Evolutionary conservation across 176 grass and related monocot species (phyloP).

Genomic region (Phyllostachys edulis): DNA sequence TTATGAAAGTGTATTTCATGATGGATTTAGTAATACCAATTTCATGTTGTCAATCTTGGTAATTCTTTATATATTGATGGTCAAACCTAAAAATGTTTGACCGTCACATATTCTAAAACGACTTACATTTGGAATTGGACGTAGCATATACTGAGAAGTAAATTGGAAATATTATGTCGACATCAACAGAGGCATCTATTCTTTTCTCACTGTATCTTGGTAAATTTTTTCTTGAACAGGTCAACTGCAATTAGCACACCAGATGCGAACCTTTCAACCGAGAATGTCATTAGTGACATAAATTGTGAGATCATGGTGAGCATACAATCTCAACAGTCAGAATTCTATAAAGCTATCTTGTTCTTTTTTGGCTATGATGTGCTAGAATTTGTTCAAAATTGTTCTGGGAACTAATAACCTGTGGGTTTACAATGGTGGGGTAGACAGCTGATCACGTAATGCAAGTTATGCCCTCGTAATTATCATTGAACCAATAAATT

Average conservation of each 20-base stretch:
- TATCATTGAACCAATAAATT: not conserved
- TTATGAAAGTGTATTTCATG: too few species aligned
- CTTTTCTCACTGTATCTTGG: not conserved
- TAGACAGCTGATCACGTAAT: not conserved
- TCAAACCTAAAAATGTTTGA: too few species aligned
- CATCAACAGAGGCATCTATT: not conserved
- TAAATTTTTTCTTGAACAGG: conserved; percentile 30
- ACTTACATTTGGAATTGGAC: too few species aligned
- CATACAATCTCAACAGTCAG: not conserved
- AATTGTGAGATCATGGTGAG: conserved; percentile 36
- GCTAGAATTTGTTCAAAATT: not conserved
- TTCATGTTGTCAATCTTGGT: too few species aligned
- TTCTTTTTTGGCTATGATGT: not conserved
- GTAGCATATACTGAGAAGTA: not conserved
- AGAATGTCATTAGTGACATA: conserved; percentile 46
- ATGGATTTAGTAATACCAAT: too few species aligned
- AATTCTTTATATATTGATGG: too few species aligned
- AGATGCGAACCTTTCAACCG: conserved; percentile 41
- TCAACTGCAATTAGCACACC: conserved; percentile 38
- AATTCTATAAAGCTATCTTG: not conserved
- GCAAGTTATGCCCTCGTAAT: not conserved
- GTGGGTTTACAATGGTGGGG: not conserved
- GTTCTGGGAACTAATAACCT: not conserved
- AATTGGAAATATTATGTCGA: not conserved
- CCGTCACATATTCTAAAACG: too few species aligned